Evolutionary conservation across 768 basidiomycete genomes (phyloP).

Genomic region (Lentinula edodes): DNA sequence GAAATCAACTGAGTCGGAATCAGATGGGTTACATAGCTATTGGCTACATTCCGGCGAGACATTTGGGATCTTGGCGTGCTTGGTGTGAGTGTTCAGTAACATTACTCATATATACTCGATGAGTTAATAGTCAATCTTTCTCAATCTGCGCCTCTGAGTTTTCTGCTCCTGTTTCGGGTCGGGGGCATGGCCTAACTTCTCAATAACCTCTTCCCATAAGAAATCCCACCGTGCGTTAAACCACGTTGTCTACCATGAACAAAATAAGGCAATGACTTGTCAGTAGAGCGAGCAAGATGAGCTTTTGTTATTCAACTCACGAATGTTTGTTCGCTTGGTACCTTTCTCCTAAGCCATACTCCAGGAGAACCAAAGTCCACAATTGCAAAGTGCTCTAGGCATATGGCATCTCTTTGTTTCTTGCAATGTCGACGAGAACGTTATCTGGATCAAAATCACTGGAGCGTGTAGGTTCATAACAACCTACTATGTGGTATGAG

Average conservation of each 20-base stretch:
- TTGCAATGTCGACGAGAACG: neutral
- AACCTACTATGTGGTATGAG: neutral
- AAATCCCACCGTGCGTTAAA: neutral
- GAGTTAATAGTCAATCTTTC: too few relatives aligned
- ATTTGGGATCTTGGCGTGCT: too few relatives aligned
- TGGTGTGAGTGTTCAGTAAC: too few relatives aligned
- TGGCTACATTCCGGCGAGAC: too few relatives aligned
- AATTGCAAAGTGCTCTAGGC: neutral
- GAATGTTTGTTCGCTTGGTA: neutral
- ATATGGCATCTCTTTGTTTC: neutral
- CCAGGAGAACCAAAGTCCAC: neutral
- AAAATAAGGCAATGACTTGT: neutral
- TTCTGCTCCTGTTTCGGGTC: too few relatives aligned
- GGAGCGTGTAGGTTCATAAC: neutral
- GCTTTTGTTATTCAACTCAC: neutral
- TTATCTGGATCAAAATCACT: neutral
- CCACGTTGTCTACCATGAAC: neutral
- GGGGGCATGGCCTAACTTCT: neutral
- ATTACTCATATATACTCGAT: too few relatives aligned
- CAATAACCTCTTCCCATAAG: neutral
- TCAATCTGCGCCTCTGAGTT: too few relatives aligned
- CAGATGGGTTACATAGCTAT: too few relatives aligned
- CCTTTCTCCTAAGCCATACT: neutral
- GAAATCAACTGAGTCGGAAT: too few relatives aligned
- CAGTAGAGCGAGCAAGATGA: neutral